Evolutionary conservation across 495 filamentous ascomycete species (phyloP), one percentile per base, ranked within the genome.

Genomic region (Delitschia confertaspora): DNA sequence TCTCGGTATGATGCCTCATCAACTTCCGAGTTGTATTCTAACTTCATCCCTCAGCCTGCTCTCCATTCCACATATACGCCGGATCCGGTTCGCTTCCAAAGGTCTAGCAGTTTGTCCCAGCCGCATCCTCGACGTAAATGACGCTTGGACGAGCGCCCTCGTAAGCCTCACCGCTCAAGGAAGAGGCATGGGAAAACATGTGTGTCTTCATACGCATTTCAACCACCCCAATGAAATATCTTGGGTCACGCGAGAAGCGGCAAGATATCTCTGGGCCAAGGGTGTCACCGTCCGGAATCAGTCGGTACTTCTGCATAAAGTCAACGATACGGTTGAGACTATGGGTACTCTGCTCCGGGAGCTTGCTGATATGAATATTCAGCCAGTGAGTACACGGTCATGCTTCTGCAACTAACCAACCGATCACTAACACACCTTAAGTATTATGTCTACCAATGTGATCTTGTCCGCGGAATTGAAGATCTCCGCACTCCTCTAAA

Each of bases 191-290:
- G 74, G 73, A 7, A 79, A 78, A 51, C 63, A 68, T n/a, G 65
- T 79, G 37, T 72, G 72, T 11, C 49, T 74, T 38, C 76, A 79
- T 47, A 80, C 76, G 0, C 76, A 80, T 55, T 75, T 80, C 60
- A 78, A 80, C 46, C 72, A 77, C 41, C 67, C 71, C 9, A 64
- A 65, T 37, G 76, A 80, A 56, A 71, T 78, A 31, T 71, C 69
- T 17, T 80, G 76, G 76, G 58, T 78, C n/a, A 73, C 65, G 3
- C 56, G 60, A 33, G 52, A 60, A 37, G 76, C 75, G 4, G 65
- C 66, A 16, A 68, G 66, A 37, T 62, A 60, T 49, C 53, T 79
- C 36, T 69, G 65, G 39, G 59, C 65, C 47, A 59, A 62, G 8
- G 73, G 73, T 14, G 62, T 80, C 18, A 68, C 63, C 6, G 60